Base-by-base conservation (phyloP, 306 rosid genomes). In the Corylus heterophylla region DNA sequence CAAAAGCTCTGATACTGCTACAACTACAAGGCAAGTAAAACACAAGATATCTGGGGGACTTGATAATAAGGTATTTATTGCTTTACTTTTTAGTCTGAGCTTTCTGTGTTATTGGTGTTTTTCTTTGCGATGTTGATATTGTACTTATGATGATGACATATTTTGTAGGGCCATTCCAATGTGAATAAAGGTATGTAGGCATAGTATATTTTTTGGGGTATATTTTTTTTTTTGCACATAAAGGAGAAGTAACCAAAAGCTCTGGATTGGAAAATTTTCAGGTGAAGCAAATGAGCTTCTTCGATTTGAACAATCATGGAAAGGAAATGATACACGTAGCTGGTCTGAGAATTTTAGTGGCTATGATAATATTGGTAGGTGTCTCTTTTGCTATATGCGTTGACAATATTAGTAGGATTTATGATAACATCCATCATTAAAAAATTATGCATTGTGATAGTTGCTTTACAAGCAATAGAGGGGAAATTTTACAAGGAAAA, bases 121-220 rank as follows among this genome's bases (percentile, higher is more conserved):
- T 48, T 37, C 13, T 71, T 29, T 27, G 52, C 74, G 44, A 20
- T 67, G 14, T 10, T 35, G 12, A 48, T 64, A 27, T 54, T 73
- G 62, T 52, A 8, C 73, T 82, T 54, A 51, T 54, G 16, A 11
- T 35, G 29, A 49, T 20, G 31, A 22, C 77, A 42, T 39, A 37
- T 79, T 47, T 81, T 85, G 39, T 64, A 95, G 98, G 98, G 98
- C 4, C 98, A 92, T 86, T 79, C 98, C 87, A 95, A 95, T 82
- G 83, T 95, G 68, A 69, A 91, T 80, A 89, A 86, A 91, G 98
- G 98, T 95, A 78, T 62, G 69, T 72, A 10, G 62, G 67, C 74
- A 12, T 29, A 64, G 55, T 42, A 54, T 87, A 42, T 20, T 67
- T 67, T 67, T 42, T 25, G 45, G 45, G 51, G 17, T 13, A 42